Base-by-base conservation (phyloP, 306 rosid species). In the Ormosia semicastrata region DNA sequence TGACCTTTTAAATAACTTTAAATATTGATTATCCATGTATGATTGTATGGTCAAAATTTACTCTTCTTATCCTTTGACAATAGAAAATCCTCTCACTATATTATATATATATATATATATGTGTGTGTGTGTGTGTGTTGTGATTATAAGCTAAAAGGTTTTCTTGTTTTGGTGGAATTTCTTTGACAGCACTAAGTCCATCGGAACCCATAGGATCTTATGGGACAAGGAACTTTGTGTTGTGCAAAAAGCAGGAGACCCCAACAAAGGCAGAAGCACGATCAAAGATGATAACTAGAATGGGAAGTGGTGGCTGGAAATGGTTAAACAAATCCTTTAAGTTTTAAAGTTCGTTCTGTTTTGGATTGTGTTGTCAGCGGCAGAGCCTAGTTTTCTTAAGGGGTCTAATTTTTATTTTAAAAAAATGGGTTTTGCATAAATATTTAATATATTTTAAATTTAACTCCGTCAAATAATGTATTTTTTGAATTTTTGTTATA, bases 191-290 rank as follows among this genome's bases (percentile, higher is more conserved):
- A 33, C 57, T 89, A 75, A 62, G 72, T 15, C 86, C 86, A 8
- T 62, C 13, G 76, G 87, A 85, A 57, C 11, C 69, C 11, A 86
- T 91, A 65, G 92, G 93, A 71, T 53, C 75, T 59, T 71, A 71
- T 34, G 88, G 86, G 32, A 84, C 41, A 4, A 76, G 87, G 53
- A 87, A 79, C 47, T 85, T 91, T 70, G 56, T 76, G 74, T 59
- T 91, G 40, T 58, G 71, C 74, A 90, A 85, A 82, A 88, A 86
- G 53, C 83, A 78, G 75, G 58, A 4, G 15, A 62, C 54, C 6
- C 56, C 77, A 17, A 18, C 50, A 3, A 54, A 33, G 34, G n/a
- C 67, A 39, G 76, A 76, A 56, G 50, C 58, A 11, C 33, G 33
- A 75, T 24, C 82, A 17, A 60, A 79, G 41, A 30, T 75, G 44